A percentile compares a stretch with the other conserved stretches of the same genome.
Evolutionary conservation across 2,329 filamentous ascomycete genomes (phyloP).

Genomic region (Lasiodiplodia citricola): DNA sequence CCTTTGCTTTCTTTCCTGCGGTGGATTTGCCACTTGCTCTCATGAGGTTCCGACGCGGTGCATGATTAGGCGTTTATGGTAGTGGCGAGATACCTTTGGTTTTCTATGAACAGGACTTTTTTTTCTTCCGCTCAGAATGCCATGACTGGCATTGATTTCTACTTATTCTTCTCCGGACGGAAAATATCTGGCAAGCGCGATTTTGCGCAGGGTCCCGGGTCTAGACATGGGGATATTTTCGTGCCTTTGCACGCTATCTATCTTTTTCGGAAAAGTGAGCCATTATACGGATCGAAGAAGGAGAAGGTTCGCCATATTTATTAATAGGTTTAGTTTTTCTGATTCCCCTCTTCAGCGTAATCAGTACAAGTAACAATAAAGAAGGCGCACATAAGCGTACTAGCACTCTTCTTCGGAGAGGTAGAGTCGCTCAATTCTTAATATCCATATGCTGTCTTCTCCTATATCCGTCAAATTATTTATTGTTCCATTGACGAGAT

Average conservation of each 20-base stretch:
- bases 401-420: no score
- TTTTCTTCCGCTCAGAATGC: neutral
- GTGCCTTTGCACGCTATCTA: neutral
- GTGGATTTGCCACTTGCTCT: neutral
- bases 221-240: neutral
- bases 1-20: neutral
- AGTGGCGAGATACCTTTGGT: neutral
- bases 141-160: neutral
- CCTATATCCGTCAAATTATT: no score
- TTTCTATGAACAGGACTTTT: neutral
- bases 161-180: neutral
- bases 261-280: neutral
- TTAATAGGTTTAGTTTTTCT: neutral
- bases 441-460: no score
- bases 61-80: neutral
- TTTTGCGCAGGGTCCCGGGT: neutral
- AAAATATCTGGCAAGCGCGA: neutral
- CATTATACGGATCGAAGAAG: no score
- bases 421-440: no score
- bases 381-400: neutral
- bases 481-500: no score
- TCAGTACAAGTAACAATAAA: neutral
- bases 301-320: neutral
- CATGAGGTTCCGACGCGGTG: neutral
- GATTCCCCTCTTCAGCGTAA: neutral